phyloP scores from a whole-genome alignment of 768 basidiomycete species.

The Lentinula detonsa region DNA sequence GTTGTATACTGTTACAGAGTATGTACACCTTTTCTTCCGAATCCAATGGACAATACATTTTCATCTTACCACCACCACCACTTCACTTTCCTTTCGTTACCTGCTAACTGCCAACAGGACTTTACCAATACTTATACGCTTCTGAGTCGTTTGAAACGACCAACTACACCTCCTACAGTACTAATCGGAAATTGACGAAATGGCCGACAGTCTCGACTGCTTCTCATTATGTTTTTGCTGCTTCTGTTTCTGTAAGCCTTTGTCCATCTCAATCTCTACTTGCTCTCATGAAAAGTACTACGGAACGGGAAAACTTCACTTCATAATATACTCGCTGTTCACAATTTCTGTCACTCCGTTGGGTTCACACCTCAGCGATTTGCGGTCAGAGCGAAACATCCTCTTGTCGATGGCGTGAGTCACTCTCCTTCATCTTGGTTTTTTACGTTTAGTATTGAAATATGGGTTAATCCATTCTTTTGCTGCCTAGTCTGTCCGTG shows the following conservation, averaged over 20 bases:
- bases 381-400: slow-evolving; percentile 2
- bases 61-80: neutral
- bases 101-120: neutral
- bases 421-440: no score
- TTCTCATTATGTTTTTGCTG: slow-evolving; percentile 4
- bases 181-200: neutral
- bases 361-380: neutral
- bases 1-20: no score
- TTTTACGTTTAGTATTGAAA: neutral
- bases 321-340: neutral
- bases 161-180: neutral
- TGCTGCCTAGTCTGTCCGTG: neutral
- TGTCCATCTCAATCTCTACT: neutral
- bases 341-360: neutral
- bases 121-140: neutral
- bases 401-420: slow-evolving; percentile 3
- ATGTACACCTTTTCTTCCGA: no score
- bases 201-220: neutral
- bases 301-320: neutral
- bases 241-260: slow-evolving; percentile 2
- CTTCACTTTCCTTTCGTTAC: neutral
- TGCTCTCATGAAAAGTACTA: neutral
- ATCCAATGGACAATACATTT: neutral
- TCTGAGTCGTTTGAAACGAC: neutral
- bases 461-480: neutral